Evolutionary conservation across 2,329 filamentous ascomycete genomes (phyloP), one percentile per base, ranked within the genome.

Genomic region (Sporothrix brunneoviolacea): DNA sequence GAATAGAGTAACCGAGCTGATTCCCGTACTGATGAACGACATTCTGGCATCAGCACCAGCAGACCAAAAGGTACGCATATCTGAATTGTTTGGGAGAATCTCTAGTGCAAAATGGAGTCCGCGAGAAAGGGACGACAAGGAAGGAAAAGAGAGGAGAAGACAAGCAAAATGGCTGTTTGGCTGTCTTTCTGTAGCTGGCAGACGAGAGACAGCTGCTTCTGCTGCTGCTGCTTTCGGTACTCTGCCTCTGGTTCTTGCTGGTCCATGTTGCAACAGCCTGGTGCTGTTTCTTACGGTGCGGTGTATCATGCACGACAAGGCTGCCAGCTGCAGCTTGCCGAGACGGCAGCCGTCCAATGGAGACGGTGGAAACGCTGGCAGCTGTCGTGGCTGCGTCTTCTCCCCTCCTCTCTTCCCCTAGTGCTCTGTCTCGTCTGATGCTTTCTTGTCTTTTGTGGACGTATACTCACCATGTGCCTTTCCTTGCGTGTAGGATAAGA

Each of bases 11-110:
- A 95, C 90, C 67, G 91, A 96, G 74, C 76, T 96, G 65, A 83
- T 98, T 67, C 91, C 91, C 58, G 83, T 86, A 60, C 75, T 98
- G 71, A 95, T 98, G 86, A 90, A 88, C 79, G 91, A 97, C 70
- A 91, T 96, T 66, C 80, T 94, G 69, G 84, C 86, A 67, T 83
- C 83, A 63, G 87, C 89, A 60, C 93, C 93, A 51, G 82, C 86
- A 68, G 88, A 94, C 73, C 93, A 98, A 81, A 97, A 95, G 88
- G 88, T 93, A 91, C 79, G 88, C 83, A 74, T 18, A 4, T 37
- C 13, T 48, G 28, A 21, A 6, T 22, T 39, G 16, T 21, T 22
- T 39, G 24, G 24, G 24, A 28, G 24, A 10, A 10, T 28, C 24
- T 5, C 24, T 6, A 28, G 24, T 6, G 24, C 24, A 28, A 28